Base-by-base conservation (phyloP, 352 stramenopile genomes). In the Phytophthora boehmeriae region DNA sequence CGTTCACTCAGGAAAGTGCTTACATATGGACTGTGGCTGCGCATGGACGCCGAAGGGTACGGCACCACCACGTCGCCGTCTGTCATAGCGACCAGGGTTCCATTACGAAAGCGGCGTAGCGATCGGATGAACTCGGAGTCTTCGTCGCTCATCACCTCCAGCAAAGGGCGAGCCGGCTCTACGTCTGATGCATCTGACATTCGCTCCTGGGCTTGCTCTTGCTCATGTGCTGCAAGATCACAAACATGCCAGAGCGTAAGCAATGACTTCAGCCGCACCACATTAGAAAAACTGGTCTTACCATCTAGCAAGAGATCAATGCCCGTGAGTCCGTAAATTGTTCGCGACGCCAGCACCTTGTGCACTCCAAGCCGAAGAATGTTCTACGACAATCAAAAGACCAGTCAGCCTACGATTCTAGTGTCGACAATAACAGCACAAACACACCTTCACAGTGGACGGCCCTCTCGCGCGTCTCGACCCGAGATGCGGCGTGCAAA, bases 401-500 rank as follows among this genome's bases (percentile, higher is more conserved):
- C 41, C 16, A 45, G 34, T 4, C 27, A 30, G 51, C 5, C 22
- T 49, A 23, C 16, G 25, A 34, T 30, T 39, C 35, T 32, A 38
- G 8, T n/a, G 13, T 30, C 11, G 10, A 22, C n/a, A 42, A 20
- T 9, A 14, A 54, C 53, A n/a, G 51, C 10, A 20, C 5, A 22
- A 28, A 28, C 48, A 27, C 34, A 92, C 83, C 78, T 91, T 90
- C 47, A 92, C 55, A 8, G 71, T 83, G 2, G 84, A 88, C 19
- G 71, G 58, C 25, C 80, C 80, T 43, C 78, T 82, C 13, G 83
- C 79, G n/a, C 81, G 70, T 16, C 83, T 80, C 11, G 80, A 91
- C 45, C 86, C 86, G 19, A 94, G 69, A 50, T 94, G 86, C 13
- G 86, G 86, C 43, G 86, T 92, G 59, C 81, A 94, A 27, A 94